Percentiles rank a stretch among this genome's conserved stretches.
Conservation (phyloP, 768 basidiomycete species). For the Mycena maculata region DNA sequence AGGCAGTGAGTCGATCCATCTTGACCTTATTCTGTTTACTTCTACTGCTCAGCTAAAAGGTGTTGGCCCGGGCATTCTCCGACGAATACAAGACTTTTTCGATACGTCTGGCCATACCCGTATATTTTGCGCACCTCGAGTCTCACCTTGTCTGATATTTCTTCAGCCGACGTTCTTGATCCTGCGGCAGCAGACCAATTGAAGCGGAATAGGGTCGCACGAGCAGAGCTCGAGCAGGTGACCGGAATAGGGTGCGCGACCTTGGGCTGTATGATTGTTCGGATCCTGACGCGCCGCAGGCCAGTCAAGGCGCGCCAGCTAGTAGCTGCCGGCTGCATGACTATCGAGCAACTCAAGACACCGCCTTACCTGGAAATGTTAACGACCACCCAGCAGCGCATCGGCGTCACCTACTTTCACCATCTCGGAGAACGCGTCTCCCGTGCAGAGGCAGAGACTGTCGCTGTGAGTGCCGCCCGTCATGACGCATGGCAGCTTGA, state of each 20-base stretch:
- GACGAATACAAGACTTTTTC: slow-evolving; percentile 58
- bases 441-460: slow-evolving; percentile 54
- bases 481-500: background rate
- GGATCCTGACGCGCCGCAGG: slow-evolving; percentile 36
- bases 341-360: slow-evolving; percentile 53
- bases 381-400: slow-evolving; percentile 51
- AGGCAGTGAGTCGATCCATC: slow-evolving; percentile 42
- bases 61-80: slow-evolving; percentile 55
- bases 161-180: slow-evolving; percentile 10
- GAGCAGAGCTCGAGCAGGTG: slow-evolving; percentile 50
- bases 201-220: slow-evolving; percentile 40
- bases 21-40: background rate
- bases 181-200: slow-evolving; percentile 36
- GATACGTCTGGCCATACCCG: slow-evolving; percentile 48
- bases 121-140: slow-evolving; percentile 40
- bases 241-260: slow-evolving; percentile 62
- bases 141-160: slow-evolving; percentile 2
- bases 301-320: slow-evolving; percentile 55
- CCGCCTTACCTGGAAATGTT: slow-evolving; percentile 54
- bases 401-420: slow-evolving; percentile 53
- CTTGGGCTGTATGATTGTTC: background rate
- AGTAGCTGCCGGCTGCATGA: slow-evolving; percentile 61
- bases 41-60: slow-evolving; percentile 44
- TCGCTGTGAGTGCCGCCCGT: slow-evolving; percentile 53
- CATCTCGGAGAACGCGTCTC: slow-evolving; percentile 51